These are phyloP conservation scores for Funneliformis caledonium DNA, from an alignment of 371 early-diverging fungal species.

Conservation along the genomic window DNA sequence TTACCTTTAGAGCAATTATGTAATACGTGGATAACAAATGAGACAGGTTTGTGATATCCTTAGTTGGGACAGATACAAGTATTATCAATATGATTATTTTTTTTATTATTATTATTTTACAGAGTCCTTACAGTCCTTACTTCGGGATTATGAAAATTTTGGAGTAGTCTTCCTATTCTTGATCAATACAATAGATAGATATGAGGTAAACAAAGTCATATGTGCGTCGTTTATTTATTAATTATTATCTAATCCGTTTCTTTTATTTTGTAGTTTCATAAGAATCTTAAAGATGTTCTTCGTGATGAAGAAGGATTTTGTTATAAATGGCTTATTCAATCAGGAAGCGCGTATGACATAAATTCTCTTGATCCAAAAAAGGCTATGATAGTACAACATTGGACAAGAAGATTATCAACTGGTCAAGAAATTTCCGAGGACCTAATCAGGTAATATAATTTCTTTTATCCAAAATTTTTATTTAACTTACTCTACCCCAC, in stretches of 20 bases:
- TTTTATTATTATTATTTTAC: conserved; percentile 1
- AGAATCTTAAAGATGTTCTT: conserved; percentile 25
- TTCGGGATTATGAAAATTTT: conserved; percentile 35
- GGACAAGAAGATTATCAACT: background rate
- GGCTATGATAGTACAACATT: background rate
- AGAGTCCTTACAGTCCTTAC: background rate
- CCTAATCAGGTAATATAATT: conserved; percentile 16
- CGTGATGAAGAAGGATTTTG: conserved; percentile 32
- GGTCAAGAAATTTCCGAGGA: conserved; percentile 5
- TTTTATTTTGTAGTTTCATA: conserved; percentile 19
- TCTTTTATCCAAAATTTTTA: background rate
- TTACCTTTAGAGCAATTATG: conserved; percentile 28
- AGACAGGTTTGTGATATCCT: background rate
- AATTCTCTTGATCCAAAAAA: background rate
- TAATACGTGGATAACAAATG: conserved; percentile 19
- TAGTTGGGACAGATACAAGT: background rate
- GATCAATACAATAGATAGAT: conserved; percentile 9
- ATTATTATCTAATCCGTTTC: background rate
- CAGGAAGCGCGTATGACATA: background rate
- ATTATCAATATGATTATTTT: background rate
- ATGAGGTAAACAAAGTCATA: conserved; percentile 22
- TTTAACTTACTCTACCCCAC: background rate
- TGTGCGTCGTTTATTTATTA: background rate
- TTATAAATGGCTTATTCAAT: conserved; percentile 24
- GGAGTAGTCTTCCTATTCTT: conserved; percentile 29